These are phyloP conservation scores for Ulmus americana DNA, from an alignment of 331 rosid genomes.

Conservation along the genomic window DNA sequence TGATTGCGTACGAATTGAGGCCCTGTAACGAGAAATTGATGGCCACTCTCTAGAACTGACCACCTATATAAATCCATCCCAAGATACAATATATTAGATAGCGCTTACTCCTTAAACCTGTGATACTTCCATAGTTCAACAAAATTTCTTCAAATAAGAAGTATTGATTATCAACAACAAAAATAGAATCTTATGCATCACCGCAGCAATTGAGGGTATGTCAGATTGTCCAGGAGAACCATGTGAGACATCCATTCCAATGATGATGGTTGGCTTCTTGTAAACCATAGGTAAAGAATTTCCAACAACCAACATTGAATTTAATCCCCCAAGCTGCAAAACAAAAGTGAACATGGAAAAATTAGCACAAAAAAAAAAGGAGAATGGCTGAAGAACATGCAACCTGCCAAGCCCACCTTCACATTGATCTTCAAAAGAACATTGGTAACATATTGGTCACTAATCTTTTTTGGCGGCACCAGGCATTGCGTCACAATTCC, in stretches of 20 bases:
- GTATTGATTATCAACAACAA: too few relatives aligned
- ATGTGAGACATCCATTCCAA: slow-evolving; percentile 98
- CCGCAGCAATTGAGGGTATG: slow-evolving; percentile 95
- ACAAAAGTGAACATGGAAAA: background rate
- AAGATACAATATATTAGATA: background rate
- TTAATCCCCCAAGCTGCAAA: slow-evolving; percentile 90
- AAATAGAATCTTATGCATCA: slow-evolving; percentile 16
- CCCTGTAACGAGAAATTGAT: slow-evolving; percentile 74
- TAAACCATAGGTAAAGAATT: slow-evolving; percentile 62
- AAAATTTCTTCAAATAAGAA: too few relatives aligned
- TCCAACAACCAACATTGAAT: slow-evolving; percentile 63
- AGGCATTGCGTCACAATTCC: slow-evolving; percentile 87
- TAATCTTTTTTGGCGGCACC: slow-evolving; percentile 55
- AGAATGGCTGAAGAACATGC: background rate
- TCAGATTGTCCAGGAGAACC: slow-evolving; percentile 93
- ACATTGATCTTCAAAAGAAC: slow-evolving; percentile 83
- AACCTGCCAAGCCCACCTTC: slow-evolving; percentile 41
- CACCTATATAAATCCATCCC: slow-evolving; percentile 40
- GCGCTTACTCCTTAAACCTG: too few relatives aligned
- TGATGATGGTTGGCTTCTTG: slow-evolving; percentile 64
- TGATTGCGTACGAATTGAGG: slow-evolving; percentile 78
- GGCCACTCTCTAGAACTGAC: slow-evolving; percentile 95
- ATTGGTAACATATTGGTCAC: slow-evolving; percentile 83
- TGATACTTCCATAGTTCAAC: too few relatives aligned
- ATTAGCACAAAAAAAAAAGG: background rate